Percentiles rank a stretch among this genome's conserved stretches.
Evolutionary conservation across 2,329 filamentous ascomycete species (phyloP).

Genomic region (Epichloe coenophiala): DNA sequence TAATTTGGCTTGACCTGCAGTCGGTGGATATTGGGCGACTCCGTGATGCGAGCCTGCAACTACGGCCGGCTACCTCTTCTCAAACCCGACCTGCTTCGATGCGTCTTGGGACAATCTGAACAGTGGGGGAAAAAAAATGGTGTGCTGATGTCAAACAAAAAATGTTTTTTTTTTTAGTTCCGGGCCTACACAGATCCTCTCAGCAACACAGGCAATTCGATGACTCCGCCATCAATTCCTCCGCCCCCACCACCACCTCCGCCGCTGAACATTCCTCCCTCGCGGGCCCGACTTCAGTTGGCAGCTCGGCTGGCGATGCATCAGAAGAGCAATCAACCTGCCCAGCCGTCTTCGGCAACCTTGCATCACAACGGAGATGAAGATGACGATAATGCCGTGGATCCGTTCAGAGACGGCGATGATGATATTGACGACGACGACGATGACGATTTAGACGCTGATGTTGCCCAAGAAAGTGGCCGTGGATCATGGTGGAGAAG

Average conservation of each 20-base stretch:
- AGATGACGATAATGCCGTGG: conserved; percentile 22
- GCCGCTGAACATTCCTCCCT: conserved; percentile 74
- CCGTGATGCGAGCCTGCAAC: conserved; percentile 1
- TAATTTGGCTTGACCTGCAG: background rate
- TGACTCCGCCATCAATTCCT: conserved; percentile 44
- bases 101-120: conserved; percentile 5
- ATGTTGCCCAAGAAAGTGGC: conserved; percentile 21
- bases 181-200: conserved; percentile 44
- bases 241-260: conserved; percentile 55
- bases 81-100: conserved; percentile 5
- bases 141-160: background rate
- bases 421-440: conserved; percentile 34
- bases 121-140: conserved; percentile 8
- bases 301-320: conserved; percentile 74
- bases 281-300: conserved; percentile 75
- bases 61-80: conserved; percentile 5
- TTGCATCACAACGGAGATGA: conserved; percentile 26
- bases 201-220: conserved; percentile 30
- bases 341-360: conserved; percentile 30
- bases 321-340: conserved; percentile 44
- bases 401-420: conserved; percentile 41
- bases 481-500: conserved; percentile 37
- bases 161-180: conserved; percentile 28
- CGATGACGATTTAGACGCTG: conserved; percentile 39
- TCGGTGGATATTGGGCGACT: background rate